phyloP scores from a whole-genome alignment of 805 yeast species.

The Metschnikowia gelsemii region DNA sequence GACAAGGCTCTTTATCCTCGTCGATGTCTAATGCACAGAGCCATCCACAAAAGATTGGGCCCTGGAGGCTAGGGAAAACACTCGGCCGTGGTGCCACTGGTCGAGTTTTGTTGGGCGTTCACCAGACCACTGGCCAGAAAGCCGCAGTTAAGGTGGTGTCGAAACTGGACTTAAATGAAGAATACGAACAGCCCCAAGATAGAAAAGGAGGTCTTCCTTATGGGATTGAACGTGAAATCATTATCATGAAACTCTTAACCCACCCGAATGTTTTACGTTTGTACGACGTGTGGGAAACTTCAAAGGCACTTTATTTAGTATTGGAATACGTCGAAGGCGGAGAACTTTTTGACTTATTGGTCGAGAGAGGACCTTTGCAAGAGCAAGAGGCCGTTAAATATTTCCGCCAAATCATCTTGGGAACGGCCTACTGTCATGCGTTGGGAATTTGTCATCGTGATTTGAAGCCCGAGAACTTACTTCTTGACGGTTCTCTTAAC shows the following conservation, averaged over 20 bases:
- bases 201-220: slow-evolving; percentile 64
- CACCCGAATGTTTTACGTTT: slow-evolving; percentile 92
- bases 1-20: slow-evolving; percentile 62
- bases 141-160: slow-evolving; percentile 86
- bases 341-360: slow-evolving; percentile 73
- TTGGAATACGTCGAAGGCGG: slow-evolving; percentile 89
- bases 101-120: slow-evolving; percentile 72
- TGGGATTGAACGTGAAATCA: slow-evolving; percentile 96
- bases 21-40: slow-evolving; percentile 46
- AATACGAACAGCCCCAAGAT: slow-evolving; percentile 25
- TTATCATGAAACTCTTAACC: slow-evolving; percentile 91
- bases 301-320: slow-evolving; percentile 78
- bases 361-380: slow-evolving; percentile 65
- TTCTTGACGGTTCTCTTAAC: slow-evolving; percentile 63
- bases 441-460: slow-evolving; percentile 81
- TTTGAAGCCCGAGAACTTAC: slow-evolving; percentile 75
- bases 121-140: slow-evolving; percentile 64
- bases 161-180: slow-evolving; percentile 52
- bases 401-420: slow-evolving; percentile 73
- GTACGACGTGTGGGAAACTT: slow-evolving; percentile 97
- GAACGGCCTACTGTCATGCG: slow-evolving; percentile 79
- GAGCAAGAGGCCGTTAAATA: slow-evolving; percentile 75
- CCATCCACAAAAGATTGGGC: slow-evolving; percentile 63
- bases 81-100: slow-evolving; percentile 84
- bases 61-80: slow-evolving; percentile 79